Percentiles rank a stretch among this genome's conserved stretches.
Conservation (phyloP, 495 filamentous ascomycete genomes). For the Penicillium verhagenii region DNA sequence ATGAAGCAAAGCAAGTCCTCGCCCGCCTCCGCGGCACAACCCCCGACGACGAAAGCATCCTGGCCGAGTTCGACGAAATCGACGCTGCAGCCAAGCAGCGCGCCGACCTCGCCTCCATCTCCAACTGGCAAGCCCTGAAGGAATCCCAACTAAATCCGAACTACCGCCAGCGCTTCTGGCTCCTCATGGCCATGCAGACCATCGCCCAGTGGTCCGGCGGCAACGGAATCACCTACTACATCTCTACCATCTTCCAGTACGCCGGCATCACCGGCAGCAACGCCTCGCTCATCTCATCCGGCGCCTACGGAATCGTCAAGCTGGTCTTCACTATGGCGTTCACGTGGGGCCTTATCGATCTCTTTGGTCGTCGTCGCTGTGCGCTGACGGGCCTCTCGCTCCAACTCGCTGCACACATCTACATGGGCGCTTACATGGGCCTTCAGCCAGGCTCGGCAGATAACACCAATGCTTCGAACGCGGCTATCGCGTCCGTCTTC, state of each 20-base stretch:
- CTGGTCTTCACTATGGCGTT: slow-evolving; percentile 49
- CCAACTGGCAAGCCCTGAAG: slow-evolving; percentile 42
- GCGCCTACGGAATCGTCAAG: slow-evolving; percentile 46
- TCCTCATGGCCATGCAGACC: slow-evolving; percentile 45
- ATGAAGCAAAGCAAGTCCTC: slow-evolving; percentile 35
- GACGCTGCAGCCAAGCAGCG: slow-evolving; percentile 30
- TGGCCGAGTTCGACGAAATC: slow-evolving; percentile 39
- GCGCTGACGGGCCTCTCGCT: slow-evolving; percentile 35
- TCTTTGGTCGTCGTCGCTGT: slow-evolving; percentile 43
- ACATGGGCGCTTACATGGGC: slow-evolving; percentile 44
- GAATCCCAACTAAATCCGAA: slow-evolving; percentile 41
- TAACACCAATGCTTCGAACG: slow-evolving; percentile 40
- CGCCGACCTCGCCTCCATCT: slow-evolving; percentile 28
- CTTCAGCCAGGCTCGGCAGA: slow-evolving; percentile 30
- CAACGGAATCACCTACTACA: slow-evolving; percentile 50
- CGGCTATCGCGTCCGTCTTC: slow-evolving; percentile 47
- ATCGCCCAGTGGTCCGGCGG: slow-evolving; percentile 48
- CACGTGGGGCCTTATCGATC: slow-evolving; percentile 45
- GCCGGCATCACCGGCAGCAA: slow-evolving; percentile 33
- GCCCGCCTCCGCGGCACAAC: slow-evolving; percentile 39
- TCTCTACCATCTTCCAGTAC: slow-evolving; percentile 42
- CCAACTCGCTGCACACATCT: slow-evolving; percentile 43
- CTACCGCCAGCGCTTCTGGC: slow-evolving; percentile 48
- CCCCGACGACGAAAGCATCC: slow-evolving; percentile 28
- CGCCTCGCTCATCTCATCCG: slow-evolving; percentile 39